Evolutionary conservation across 345 rosid genomes (phyloP).

Genomic region (Camelina laxa): DNA sequence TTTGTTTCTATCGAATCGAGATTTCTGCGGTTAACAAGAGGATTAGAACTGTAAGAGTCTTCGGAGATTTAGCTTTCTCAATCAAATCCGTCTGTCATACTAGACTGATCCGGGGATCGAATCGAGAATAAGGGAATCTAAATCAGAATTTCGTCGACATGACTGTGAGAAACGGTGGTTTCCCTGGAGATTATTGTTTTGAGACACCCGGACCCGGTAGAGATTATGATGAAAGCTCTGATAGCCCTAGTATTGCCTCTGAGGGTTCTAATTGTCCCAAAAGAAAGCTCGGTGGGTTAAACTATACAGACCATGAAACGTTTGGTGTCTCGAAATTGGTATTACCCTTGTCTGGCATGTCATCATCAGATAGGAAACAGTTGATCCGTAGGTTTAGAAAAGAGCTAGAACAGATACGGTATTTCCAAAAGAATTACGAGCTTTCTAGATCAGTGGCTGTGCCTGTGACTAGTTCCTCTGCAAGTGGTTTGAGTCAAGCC

Average conservation of each 20-base stretch:
- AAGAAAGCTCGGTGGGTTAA: constrained; percentile 62
- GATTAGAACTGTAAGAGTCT: neutral
- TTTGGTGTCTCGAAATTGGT: constrained; percentile 58
- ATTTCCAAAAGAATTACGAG: constrained; percentile 54
- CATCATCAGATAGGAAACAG: constrained; percentile 62
- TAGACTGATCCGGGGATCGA: constrained; percentile 3
- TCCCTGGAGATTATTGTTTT: constrained; percentile 19
- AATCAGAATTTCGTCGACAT: constrained; percentile 8
- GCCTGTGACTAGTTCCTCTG: constrained; percentile 48
- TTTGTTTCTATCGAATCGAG: constrained; percentile 7
- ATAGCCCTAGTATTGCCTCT: constrained; percentile 61
- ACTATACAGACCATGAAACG: constrained; percentile 41
- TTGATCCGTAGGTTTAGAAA: constrained; percentile 55
- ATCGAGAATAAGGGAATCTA: neutral
- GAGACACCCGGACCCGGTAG: constrained; percentile 32
- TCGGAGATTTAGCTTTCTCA: neutral
- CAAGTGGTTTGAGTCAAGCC: constrained; percentile 53
- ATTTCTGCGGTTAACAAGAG: neutral
- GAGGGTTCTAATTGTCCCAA: constrained; percentile 63
- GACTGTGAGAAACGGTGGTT: constrained; percentile 39
- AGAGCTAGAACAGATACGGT: constrained; percentile 69
- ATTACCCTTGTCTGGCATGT: constrained; percentile 62
- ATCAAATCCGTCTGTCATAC: neutral
- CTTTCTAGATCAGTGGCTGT: constrained; percentile 47
- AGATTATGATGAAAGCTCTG: constrained; percentile 56